Conservation (phyloP, 2,329 filamentous ascomycete species). For the Trichoderma arundinaceum region DNA sequence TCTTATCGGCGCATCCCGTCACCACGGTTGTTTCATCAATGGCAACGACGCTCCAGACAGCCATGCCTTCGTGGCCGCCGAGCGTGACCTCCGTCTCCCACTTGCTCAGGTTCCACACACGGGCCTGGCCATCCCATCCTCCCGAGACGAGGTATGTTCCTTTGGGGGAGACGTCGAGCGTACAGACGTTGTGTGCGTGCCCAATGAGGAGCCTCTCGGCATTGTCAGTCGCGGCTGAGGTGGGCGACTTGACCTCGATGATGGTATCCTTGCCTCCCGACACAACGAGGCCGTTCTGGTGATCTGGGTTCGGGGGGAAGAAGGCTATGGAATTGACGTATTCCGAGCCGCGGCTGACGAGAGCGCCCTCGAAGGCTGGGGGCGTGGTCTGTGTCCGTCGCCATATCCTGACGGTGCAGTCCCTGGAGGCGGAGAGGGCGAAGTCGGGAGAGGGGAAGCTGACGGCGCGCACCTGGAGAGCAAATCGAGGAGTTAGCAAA, state of each 20-base stretch:
- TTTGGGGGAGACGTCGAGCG: slow-evolving; percentile 77
- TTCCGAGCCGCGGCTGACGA: slow-evolving; percentile 78
- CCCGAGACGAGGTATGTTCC: slow-evolving; percentile 83
- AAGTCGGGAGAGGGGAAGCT: slow-evolving; percentile 74
- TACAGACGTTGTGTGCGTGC: slow-evolving; percentile 86
- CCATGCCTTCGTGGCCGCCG: slow-evolving; percentile 73
- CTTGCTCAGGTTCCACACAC: slow-evolving; percentile 82
- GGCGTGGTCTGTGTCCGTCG: slow-evolving; percentile 69
- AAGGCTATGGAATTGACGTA: slow-evolving; percentile 89
- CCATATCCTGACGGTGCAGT: slow-evolving; percentile 90
- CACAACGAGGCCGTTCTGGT: slow-evolving; percentile 79
- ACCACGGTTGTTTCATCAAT: slow-evolving; percentile 80
- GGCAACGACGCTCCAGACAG: slow-evolving; percentile 90
- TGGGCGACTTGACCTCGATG: slow-evolving; percentile 83
- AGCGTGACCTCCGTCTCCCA: slow-evolving; percentile 80
- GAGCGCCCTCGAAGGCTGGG: slow-evolving; percentile 75
- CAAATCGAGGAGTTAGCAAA: slow-evolving; percentile 32
- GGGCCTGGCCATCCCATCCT: slow-evolving; percentile 89
- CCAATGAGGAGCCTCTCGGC: slow-evolving; percentile 86
- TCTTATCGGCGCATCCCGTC: slow-evolving; percentile 90
- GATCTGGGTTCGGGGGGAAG: slow-evolving; percentile 68
- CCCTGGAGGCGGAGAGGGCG: slow-evolving; percentile 85
- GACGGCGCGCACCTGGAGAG: slow-evolving; percentile 80
- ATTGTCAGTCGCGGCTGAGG: slow-evolving; percentile 70
- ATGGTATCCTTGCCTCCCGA: slow-evolving; percentile 91